Percentiles rank a stretch among this genome's conserved stretches.
Conservation (phyloP, 345 rosid species). For the Citrus hindsii region DNA sequence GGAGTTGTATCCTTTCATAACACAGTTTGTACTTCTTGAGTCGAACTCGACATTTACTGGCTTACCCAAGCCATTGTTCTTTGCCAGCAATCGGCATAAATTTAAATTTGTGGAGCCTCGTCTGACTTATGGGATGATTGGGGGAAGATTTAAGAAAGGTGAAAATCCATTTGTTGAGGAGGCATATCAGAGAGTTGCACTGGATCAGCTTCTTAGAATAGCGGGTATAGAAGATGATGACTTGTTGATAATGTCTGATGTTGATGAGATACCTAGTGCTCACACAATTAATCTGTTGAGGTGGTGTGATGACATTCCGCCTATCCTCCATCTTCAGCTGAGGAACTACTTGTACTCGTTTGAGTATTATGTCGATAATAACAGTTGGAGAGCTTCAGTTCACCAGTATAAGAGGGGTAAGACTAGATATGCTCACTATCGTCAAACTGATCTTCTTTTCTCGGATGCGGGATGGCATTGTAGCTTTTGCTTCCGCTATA, state of each 20-base stretch:
- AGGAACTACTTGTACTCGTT: conserved; percentile 82
- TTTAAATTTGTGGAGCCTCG: conserved; percentile 72
- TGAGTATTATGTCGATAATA: conserved; percentile 61
- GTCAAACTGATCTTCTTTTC: conserved; percentile 64
- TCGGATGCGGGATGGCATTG: conserved; percentile 97
- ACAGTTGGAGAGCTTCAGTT: conserved; percentile 94
- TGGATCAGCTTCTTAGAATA: conserved; percentile 75
- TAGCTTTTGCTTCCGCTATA: conserved; percentile 86
- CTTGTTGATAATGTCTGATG: conserved; percentile 94
- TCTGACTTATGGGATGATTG: conserved; percentile 74
- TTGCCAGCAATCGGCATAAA: conserved; percentile 46
- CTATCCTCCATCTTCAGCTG: conserved; percentile 82
- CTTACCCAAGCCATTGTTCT: conserved; percentile 58
- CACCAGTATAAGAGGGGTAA: conserved; percentile 59
- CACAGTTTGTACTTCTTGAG: conserved; percentile 84
- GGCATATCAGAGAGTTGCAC: conserved; percentile 84
- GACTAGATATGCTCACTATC: conserved; percentile 80
- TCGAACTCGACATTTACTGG: conserved; percentile 91
- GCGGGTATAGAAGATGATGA: conserved; percentile 92
- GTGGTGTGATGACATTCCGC: conserved; percentile 87
- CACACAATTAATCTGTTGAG: conserved; percentile 83
- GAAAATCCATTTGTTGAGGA: conserved; percentile 95
- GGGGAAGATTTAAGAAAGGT: conserved; percentile 77
- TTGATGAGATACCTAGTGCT: conserved; percentile 93
- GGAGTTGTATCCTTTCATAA: conserved; percentile 73